Base-by-base conservation (phyloP, 495 filamentous ascomycete species). In the Penicillium argentinense region DNA sequence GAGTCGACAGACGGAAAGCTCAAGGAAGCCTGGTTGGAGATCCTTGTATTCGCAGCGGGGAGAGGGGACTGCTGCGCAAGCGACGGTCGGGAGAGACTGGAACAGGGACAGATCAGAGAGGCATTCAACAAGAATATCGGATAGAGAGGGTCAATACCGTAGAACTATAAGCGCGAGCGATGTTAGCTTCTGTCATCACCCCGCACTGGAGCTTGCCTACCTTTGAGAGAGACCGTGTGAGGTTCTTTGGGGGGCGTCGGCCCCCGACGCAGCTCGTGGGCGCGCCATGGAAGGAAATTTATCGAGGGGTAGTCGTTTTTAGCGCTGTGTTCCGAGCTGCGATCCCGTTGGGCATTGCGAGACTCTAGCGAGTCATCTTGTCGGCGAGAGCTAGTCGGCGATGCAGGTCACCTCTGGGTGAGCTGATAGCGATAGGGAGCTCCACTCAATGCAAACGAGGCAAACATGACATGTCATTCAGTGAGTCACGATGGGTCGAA, bases 151-250 rank as follows among this genome's bases (percentile, higher is more conserved):
- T 38, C 11, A 3, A 36, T 62, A 83, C 78, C 79, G 74, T 46
- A 83, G 38, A 5, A 63, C 60, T 63, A 30, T 25, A 32, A 36
- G 23, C 12, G 18, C 18, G 13, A 8, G 16, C 17, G 13, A 42
- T 5, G 45, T 55, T 22, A 54, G 54, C 37, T 33, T 21, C 26
- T 12, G 16, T 7, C 43, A n/a, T 3, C 17, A 19, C 39, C 11
- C 12, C 29, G 7, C 18, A 8, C 45, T 45, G 27, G 34, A 26
- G 25, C 9, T 36, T 47, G 42, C 62, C 27, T 61, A 74, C 82
- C 91, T 77, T 96, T 97, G 19, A 97, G 66, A 42, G 88, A 95
- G 26, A 97, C 80, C 11, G 84, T 79, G 70, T 97, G 91, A 14
- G 88, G 85, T 56, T 88, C 88, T 60, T 89, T 90, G 24, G 79